Percentiles rank a stretch among this genome's conserved stretches.
These are phyloP conservation scores for Annulohypoxylon bovei DNA, from an alignment of 495 filamentous ascomycete genomes.

Conservation along the genomic window DNA sequence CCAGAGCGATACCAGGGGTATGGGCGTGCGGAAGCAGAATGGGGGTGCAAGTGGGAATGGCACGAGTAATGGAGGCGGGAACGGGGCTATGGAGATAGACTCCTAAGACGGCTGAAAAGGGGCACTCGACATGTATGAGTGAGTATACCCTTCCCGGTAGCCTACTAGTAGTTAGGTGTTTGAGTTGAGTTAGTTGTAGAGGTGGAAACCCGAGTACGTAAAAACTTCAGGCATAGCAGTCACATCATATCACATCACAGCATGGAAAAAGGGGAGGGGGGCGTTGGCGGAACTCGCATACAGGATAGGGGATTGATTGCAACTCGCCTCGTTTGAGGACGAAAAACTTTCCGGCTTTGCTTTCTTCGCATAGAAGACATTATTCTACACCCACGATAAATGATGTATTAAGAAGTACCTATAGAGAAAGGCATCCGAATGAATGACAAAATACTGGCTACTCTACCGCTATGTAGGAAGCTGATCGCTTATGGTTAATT, in stretches of 20 bases:
- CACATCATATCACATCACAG: neutral
- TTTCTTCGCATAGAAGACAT: slow-evolving; percentile 1
- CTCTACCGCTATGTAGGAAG: neutral
- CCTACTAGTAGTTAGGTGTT: neutral
- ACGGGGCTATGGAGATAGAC: slow-evolving; percentile 54
- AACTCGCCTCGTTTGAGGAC: neutral
- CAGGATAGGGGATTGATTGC: slow-evolving; percentile 15
- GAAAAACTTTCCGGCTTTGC: neutral
- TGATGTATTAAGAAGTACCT: neutral
- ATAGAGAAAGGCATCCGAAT: slow-evolving; percentile 3
- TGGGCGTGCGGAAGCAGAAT: slow-evolving; percentile 17
- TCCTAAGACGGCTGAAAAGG: slow-evolving; percentile 21
- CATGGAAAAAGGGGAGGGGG: slow-evolving; percentile 17
- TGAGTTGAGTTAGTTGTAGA: too few relatives aligned
- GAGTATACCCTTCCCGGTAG: neutral
- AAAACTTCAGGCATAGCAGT: slow-evolving; percentile 2
- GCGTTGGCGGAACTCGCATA: slow-evolving; percentile 23
- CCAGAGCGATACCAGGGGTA: slow-evolving; percentile 66
- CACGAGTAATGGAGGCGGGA: slow-evolving; percentile 26
- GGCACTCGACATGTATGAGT: neutral
- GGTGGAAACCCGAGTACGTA: too few relatives aligned
- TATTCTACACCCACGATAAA: neutral
- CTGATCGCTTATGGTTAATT: neutral
- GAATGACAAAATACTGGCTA: slow-evolving; percentile 8
- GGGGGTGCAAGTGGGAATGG: neutral